phyloP scores from a whole-genome alignment of 371 early-diverging fungal species.

The Fennellomyces sp. region DNA sequence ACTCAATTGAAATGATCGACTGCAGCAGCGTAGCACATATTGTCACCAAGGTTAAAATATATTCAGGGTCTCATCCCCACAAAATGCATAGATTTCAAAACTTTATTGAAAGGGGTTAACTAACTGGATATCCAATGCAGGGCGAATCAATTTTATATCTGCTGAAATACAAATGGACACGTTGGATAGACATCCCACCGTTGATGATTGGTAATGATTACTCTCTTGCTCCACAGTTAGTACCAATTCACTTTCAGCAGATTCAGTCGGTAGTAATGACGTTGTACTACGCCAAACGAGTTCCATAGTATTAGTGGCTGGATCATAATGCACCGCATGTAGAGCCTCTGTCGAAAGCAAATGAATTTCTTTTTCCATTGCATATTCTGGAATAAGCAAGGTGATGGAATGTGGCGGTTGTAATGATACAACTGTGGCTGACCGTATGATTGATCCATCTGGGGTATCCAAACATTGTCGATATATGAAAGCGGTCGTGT shows the following conservation, averaged over 20 bases:
- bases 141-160: slow-evolving; percentile 29
- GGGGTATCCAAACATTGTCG: slow-evolving; percentile 19
- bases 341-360: not conserved
- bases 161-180: slow-evolving; percentile 34
- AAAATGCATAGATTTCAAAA: too few species aligned
- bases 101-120: slow-evolving; percentile 15
- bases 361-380: slow-evolving; percentile 4
- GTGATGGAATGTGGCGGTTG: not conserved
- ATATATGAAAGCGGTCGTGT: slow-evolving; percentile 33
- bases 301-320: slow-evolving; percentile 3
- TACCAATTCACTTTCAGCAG: slow-evolving; percentile 1
- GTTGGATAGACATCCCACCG: slow-evolving; percentile 85
- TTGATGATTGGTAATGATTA: slow-evolving; percentile 87
- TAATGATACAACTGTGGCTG: not conserved
- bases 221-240: slow-evolving; percentile 45
- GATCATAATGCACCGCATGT: not conserved
- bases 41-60: too few species aligned
- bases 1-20: too few species aligned
- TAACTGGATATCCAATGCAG: slow-evolving; percentile 41
- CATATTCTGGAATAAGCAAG: slow-evolving; percentile 12
- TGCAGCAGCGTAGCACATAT: too few species aligned
- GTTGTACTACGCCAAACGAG: slow-evolving; percentile 7
- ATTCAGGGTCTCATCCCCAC: too few species aligned
- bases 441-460: slow-evolving; percentile 1
- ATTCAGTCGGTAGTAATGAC: not conserved